Conservation (phyloP, 2,329 filamentous ascomycete species). For the Xylaria hypoxylon region DNA sequence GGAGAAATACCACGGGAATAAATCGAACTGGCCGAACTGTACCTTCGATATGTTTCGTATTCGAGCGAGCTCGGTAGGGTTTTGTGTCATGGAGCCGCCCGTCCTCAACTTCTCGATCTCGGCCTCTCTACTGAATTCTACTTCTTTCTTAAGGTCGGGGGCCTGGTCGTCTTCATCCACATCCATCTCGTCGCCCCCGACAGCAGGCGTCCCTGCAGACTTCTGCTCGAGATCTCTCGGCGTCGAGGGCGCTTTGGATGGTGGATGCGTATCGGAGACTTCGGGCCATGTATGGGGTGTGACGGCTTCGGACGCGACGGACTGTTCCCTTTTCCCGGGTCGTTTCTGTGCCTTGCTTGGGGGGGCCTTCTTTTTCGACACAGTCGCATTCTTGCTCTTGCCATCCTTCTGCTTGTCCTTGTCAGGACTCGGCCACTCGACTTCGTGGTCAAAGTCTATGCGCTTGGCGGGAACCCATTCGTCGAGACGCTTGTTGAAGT, state of each 20-base stretch:
- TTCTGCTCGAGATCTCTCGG: constrained; percentile 60
- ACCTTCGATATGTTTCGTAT: constrained; percentile 95
- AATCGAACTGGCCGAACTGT: constrained; percentile 90
- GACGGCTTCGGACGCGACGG: constrained; percentile 63
- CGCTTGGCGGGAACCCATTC: constrained; percentile 90
- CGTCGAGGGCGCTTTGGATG: constrained; percentile 58
- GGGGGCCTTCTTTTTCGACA: constrained; percentile 65
- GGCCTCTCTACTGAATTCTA: constrained; percentile 80
- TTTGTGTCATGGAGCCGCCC: constrained; percentile 98
- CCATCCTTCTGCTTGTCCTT: constrained; percentile 81
- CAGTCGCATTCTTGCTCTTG: constrained; percentile 79
- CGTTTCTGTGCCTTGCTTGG: constrained; percentile 71
- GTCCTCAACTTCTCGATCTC: constrained; percentile 97
- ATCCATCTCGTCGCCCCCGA: constrained; percentile 64
- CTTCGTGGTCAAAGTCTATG: constrained; percentile 88
- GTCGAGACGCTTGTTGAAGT: constrained; percentile 88
- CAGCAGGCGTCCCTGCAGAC: constrained; percentile 58
- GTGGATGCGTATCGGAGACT: constrained; percentile 61
- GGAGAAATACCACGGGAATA: constrained; percentile 99
- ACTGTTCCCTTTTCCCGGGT: constrained; percentile 66
- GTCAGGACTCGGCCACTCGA: constrained; percentile 95
- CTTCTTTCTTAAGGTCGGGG: constrained; percentile 59
- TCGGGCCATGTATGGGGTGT: constrained; percentile 68
- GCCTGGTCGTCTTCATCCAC: constrained; percentile 62
- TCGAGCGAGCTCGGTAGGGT: constrained; percentile 94